phyloP scores from a whole-genome alignment of 257 asterid species.

The Nicotiana sylvestris region DNA sequence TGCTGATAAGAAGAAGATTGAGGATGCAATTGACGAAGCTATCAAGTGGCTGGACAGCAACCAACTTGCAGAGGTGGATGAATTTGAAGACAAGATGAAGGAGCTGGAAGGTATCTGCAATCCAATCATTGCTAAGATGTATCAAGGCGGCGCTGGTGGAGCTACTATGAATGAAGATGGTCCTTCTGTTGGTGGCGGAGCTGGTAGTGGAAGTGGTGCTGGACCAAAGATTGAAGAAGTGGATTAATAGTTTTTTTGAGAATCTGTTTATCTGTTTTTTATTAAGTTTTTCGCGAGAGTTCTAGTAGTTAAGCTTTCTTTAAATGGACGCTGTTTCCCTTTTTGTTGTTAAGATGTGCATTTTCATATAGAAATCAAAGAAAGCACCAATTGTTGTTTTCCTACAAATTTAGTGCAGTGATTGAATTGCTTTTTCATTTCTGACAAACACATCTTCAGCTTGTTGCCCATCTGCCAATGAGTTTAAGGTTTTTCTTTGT shows the following conservation, averaged over 20 bases:
- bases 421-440: no score
- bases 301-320: not conserved
- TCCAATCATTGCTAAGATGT: slow-evolving; percentile 33
- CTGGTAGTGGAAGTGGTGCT: slow-evolving; percentile 12
- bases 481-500: no score
- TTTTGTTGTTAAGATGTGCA: not conserved
- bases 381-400: not conserved
- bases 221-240: slow-evolving; percentile 34
- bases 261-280: not conserved
- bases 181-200: slow-evolving; percentile 9
- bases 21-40: slow-evolving; percentile 40
- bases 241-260: not conserved
- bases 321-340: not conserved
- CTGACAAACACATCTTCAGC: no score
- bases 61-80: slow-evolving; percentile 15
- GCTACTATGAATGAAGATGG: slow-evolving; percentile 28
- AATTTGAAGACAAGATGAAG: slow-evolving; percentile 17
- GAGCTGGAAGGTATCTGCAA: slow-evolving; percentile 28
- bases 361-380: not conserved
- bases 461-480: no score
- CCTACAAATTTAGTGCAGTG: not conserved
- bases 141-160: slow-evolving; percentile 24
- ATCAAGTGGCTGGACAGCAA: slow-evolving; percentile 17
- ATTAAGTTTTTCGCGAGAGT: not conserved
- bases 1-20: slow-evolving; percentile 51